phyloP scores from a whole-genome alignment of 2,329 filamentous ascomycete genomes.

The Hirsutella rhossiliensis region DNA sequence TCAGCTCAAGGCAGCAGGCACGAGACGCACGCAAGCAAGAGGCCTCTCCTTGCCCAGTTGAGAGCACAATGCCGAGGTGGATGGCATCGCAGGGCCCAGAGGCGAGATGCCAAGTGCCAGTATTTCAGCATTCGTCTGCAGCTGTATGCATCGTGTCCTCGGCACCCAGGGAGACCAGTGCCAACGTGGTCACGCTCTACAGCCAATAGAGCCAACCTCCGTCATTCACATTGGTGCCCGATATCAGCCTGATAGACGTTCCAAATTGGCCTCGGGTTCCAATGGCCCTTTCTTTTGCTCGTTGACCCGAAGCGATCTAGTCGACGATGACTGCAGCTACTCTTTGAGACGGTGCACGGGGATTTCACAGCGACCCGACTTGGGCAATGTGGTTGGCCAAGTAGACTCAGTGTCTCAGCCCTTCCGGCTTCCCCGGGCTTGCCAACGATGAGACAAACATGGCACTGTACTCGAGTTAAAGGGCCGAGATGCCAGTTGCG shows the following conservation, averaged over 20 bases:
- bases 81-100: not conserved
- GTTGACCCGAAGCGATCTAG: not conserved
- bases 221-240: slow-evolving; percentile 1
- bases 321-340: not conserved
- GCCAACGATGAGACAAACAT: not conserved
- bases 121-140: not conserved
- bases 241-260: slow-evolving; percentile 1
- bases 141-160: not conserved
- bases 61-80: not conserved
- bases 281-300: not conserved
- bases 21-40: not conserved
- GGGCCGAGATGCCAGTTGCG: too few species aligned
- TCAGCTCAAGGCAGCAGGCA: not conserved
- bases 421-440: not conserved
- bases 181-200: not conserved
- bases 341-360: not conserved
- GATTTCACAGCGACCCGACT: not conserved
- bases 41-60: not conserved
- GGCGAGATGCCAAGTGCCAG: not conserved
- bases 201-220: not conserved
- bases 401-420: not conserved
- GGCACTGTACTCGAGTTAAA: not conserved
- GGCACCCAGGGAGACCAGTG: not conserved
- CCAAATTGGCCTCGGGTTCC: not conserved
- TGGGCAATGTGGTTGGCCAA: not conserved